Base-by-base conservation (phyloP, 2,329 filamentous ascomycete species). In the Diaporthe sp. region DNA sequence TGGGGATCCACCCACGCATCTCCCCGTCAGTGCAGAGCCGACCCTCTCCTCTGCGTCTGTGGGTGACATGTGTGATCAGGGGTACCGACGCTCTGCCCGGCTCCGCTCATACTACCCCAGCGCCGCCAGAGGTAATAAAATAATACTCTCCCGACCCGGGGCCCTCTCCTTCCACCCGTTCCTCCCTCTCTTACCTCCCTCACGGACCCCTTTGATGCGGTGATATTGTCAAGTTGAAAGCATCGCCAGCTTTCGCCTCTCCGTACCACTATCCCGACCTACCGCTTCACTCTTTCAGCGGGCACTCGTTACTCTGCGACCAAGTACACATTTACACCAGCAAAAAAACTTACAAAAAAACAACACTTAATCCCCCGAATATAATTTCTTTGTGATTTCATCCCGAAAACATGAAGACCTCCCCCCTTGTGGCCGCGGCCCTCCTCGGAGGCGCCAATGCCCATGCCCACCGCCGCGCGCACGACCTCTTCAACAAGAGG, bases 261-360 rank as follows among this genome's bases (percentile, higher is more conserved):
- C 85, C 86, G 83, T 83, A 86, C 82, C 81, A 77, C 45, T 77
- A 78, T 79, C 75, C 76, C 77, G 80, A 82, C 87, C 85, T 81
- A 92, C 92, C 92, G 92, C 92, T 94, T 94, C 93, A 95, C 92
- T 95, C 94, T 84, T 95, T 96, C 87, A 95, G 94, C 94, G 93
- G 94, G 90, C 92, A 92, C 87, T 94, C 92, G 86, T 93, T 93
- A 74, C 12, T 42, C 38, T 68, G 57, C 60, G 35, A 58, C 42
- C 45, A 73, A 33, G 50, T 55, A 75, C 47, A 75, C 40, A 72
- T 57, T 83, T 80, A 78, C 79, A 79, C 79, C 79, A 78, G 80
- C 75, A 75, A 77, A 78, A 73, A 81, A 77, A 79, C 80, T 79
- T 79, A 80, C 75, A 74, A 81, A 77, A 78, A 78, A 72, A 81